Evolutionary conservation across 305 asterid genomes (phyloP).

Genomic region (Fraxinus velutina): DNA sequence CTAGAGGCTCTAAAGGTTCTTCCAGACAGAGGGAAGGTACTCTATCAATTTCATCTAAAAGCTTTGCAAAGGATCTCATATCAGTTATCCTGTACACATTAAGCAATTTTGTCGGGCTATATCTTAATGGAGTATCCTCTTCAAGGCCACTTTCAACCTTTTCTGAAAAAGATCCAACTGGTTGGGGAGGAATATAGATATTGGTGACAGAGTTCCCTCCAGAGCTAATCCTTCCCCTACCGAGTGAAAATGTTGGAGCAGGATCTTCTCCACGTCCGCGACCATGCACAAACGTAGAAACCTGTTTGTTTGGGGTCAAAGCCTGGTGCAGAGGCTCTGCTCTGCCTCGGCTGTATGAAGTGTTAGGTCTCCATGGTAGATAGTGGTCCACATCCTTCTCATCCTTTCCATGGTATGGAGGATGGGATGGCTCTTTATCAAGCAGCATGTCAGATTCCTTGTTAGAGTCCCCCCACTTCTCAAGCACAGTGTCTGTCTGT

Average conservation of each 20-base stretch:
- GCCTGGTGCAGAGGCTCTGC: slow-evolving; percentile 56
- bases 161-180: slow-evolving; percentile 41
- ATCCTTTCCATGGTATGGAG: slow-evolving; percentile 55
- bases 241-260: slow-evolving; percentile 47
- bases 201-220: slow-evolving; percentile 24
- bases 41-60: slow-evolving; percentile 36
- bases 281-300: slow-evolving; percentile 50
- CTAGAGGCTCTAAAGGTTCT: slow-evolving; percentile 61
- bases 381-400: slow-evolving; percentile 67
- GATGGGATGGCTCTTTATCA: slow-evolving; percentile 52
- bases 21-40: slow-evolving; percentile 71
- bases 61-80: slow-evolving; percentile 36
- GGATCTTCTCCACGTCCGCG: slow-evolving; percentile 66
- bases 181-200: slow-evolving; percentile 33
- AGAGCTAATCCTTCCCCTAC: slow-evolving; percentile 51
- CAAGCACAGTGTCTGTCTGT: slow-evolving; percentile 50
- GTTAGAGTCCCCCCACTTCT: slow-evolving; percentile 58
- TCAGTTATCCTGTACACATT: slow-evolving; percentile 61
- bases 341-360: slow-evolving; percentile 68
- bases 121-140: slow-evolving; percentile 39
- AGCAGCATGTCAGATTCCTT: slow-evolving; percentile 52
- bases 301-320: slow-evolving; percentile 54
- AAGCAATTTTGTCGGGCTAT: slow-evolving; percentile 61
- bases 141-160: slow-evolving; percentile 48
- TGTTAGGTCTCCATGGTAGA: slow-evolving; percentile 74